A percentile compares a stretch with the other conserved stretches of the same genome.
Evolutionary conservation across 2,329 filamentous ascomycete species (phyloP).

Genomic region (Penicillium thymicola): DNA sequence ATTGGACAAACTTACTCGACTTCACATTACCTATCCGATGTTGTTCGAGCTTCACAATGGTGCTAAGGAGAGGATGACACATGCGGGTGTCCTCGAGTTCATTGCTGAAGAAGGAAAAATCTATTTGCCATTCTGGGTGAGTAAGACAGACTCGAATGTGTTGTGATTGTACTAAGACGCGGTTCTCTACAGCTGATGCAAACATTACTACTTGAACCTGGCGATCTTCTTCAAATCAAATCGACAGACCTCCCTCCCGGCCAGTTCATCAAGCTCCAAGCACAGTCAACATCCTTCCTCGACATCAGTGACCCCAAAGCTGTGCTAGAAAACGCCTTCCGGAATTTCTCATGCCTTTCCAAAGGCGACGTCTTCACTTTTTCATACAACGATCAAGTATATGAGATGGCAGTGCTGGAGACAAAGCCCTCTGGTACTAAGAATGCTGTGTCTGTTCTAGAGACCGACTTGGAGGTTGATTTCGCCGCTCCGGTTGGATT

Average conservation of each 20-base stretch:
- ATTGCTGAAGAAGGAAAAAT: constrained; percentile 96
- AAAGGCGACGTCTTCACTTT: constrained; percentile 96
- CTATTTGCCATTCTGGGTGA: constrained; percentile 91
- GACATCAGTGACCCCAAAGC: constrained; percentile 97
- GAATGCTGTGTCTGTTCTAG: constrained; percentile 85
- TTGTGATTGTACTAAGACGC: constrained; percentile 2
- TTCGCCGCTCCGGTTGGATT: constrained; percentile 94
- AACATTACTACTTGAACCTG: constrained; percentile 81
- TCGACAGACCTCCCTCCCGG: constrained; percentile 89
- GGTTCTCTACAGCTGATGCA: constrained; percentile 72
- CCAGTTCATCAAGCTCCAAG: constrained; percentile 91
- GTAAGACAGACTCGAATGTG: constrained; percentile 21
- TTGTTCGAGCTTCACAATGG: constrained; percentile 95
- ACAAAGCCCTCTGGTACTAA: constrained; percentile 81
- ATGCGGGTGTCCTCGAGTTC: constrained; percentile 94
- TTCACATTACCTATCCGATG: constrained; percentile 97
- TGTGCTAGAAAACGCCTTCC: constrained; percentile 92
- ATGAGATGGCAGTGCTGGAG: constrained; percentile 89
- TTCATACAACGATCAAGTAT: constrained; percentile 90
- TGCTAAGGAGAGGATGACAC: constrained; percentile 72
- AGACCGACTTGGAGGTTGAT: constrained; percentile 94
- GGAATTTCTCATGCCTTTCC: constrained; percentile 90
- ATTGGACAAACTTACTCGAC: constrained; percentile 89
- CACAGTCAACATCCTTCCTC: constrained; percentile 87
- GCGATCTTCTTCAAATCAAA: constrained; percentile 91